Base-by-base conservation (phyloP, 1,284 basidiomycete species). In the Sphagnurus paluster region DNA sequence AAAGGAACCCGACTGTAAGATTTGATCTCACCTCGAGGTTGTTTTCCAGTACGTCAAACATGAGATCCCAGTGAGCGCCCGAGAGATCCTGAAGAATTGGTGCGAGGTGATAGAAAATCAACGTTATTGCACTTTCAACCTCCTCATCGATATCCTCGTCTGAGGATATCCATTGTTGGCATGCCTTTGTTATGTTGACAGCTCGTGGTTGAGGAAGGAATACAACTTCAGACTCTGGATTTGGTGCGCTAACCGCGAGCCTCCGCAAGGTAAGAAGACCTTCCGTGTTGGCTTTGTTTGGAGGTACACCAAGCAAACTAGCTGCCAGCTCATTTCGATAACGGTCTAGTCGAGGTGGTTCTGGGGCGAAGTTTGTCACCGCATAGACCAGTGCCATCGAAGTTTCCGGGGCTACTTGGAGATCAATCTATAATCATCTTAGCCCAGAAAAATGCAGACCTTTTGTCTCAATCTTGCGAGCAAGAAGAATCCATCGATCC, bases 241-340 rank as follows among this genome's bases (percentile, higher is more conserved):
- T 76, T 0, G 96, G 95, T 0, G 94, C 91, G 0, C 81, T 73
- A 0, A 87, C 86, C 0, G 78, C 75, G n/a, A 98, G 75, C 9
- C 84, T 74, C 2, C 84, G 79, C 5, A 99, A 74, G 0, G 83
- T 66, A 10, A 78, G 64, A 1, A 95, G 67, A 2, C 94, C 93
- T 19, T 83, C 78, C 0, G 73, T 76, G 48, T 84, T 82, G 2
- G 84, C 84, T 32, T 84, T 80, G 4, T 64, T 57, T 0, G 87
- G 65, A 1, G 77, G 75, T 8, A 97, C 74, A 13, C 88, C 90
- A 0, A 90, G 71, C 2, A 96, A 66, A 14, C 76, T 77, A 17
- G 90, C 88, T 0, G 94, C 95, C 5, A 95, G 74, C 60, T 97
- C 91, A 64, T 97, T 98, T 25, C 95, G 81, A 57, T 90, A 91